A percentile compares a stretch with the other conserved stretches of the same genome.
Evolutionary conservation across 2,329 filamentous ascomycete genomes (phyloP).

Genomic region (Claviceps maximensis): DNA sequence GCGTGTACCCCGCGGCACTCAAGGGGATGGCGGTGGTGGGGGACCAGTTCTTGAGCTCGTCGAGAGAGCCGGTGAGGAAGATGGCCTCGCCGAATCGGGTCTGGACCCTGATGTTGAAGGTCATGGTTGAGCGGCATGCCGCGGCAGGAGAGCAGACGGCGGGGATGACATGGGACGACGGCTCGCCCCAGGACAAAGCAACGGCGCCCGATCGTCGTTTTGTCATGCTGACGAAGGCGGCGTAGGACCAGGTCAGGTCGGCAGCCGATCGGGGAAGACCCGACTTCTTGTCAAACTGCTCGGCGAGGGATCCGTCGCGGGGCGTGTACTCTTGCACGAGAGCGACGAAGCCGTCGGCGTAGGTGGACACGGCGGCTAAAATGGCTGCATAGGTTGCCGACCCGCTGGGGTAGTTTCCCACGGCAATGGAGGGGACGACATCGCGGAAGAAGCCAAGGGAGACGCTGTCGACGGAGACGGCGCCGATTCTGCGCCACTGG

Average conservation of each 20-base stretch:
- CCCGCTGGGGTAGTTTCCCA: conserved; percentile 46
- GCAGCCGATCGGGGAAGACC: conserved; percentile 45
- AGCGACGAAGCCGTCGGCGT: conserved; percentile 46
- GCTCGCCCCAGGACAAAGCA: conserved; percentile 38
- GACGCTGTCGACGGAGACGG: conserved; percentile 48
- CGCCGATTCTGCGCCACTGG: conserved; percentile 52
- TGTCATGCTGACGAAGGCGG: conserved; percentile 47
- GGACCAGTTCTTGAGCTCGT: conserved; percentile 24
- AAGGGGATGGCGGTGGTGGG: conserved; percentile 32
- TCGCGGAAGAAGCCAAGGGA: conserved; percentile 63
- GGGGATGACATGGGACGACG: conserved; percentile 9
- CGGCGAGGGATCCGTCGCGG: conserved; percentile 46
- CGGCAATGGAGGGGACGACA: conserved; percentile 41
- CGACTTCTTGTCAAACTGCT: conserved; percentile 45
- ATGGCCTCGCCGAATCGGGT: conserved; percentile 10
- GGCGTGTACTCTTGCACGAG: conserved; percentile 49
- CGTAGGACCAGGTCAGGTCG: conserved; percentile 62
- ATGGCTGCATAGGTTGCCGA: conserved; percentile 39
- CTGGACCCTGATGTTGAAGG: conserved; percentile 9
- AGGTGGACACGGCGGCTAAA: conserved; percentile 40
- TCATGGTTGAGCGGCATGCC: conserved; percentile 11
- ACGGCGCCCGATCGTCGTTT: conserved; percentile 39
- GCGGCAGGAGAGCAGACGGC: conserved; percentile 9
- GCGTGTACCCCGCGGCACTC: conserved; percentile 39
- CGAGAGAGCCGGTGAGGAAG: conserved; percentile 18